A percentile compares a stretch with the other conserved stretches of the same genome.
Conservation (phyloP, 1,284 basidiomycete species). For the Austroboletus niveus region DNA sequence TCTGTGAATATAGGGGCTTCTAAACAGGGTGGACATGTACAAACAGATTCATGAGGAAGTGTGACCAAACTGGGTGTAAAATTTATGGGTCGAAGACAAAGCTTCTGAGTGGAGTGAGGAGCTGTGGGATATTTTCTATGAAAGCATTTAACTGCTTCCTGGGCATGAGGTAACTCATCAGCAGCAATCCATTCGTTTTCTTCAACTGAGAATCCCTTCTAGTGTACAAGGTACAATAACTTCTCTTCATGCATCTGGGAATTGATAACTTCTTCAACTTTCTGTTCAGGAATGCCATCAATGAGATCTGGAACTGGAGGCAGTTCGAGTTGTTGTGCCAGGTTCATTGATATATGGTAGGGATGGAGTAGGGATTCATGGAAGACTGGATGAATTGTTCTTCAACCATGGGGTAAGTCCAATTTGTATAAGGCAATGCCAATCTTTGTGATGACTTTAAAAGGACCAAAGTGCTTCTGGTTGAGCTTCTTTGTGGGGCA, state of each 20-base stretch:
- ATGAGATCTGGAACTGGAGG: background rate
- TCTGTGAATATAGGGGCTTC: too few relatives aligned
- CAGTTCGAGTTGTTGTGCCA: too few relatives aligned
- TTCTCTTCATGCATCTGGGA: fast-evolving
- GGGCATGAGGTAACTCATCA: background rate
- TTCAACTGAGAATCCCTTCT: background rate
- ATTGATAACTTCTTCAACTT: background rate
- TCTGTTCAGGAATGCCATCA: background rate
- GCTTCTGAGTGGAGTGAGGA: too few relatives aligned
- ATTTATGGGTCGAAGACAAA: too few relatives aligned
- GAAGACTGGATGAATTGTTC: background rate
- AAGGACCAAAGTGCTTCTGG: too few relatives aligned
- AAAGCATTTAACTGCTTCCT: background rate
- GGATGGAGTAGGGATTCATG: background rate
- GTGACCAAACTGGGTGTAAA: too few relatives aligned
- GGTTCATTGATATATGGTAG: background rate
- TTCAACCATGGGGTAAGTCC: background rate
- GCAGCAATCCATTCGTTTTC: background rate
- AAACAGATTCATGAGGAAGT: too few relatives aligned
- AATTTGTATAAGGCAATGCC: background rate
- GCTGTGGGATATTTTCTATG: background rate
- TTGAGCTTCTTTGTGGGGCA: too few relatives aligned
- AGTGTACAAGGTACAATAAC: background rate
- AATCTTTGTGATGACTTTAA: too few relatives aligned
- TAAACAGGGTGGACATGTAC: too few relatives aligned